Conservation (phyloP, 352 stramenopile species). For the Globisporangium iwayamae region DNA sequence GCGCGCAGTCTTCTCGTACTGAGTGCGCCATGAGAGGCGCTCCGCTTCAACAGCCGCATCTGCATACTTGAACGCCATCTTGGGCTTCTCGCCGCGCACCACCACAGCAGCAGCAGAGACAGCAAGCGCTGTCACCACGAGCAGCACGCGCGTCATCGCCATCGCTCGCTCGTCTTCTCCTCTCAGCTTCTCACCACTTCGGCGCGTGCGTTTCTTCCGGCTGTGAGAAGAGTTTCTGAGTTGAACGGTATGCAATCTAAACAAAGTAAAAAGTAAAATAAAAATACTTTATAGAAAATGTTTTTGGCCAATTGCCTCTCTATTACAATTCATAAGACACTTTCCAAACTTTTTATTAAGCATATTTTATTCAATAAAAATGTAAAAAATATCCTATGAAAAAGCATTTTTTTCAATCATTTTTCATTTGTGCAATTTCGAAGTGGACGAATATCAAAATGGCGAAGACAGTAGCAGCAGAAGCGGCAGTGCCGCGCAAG, state of each 20-base stretch:
- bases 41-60: background rate
- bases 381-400: too few relatives aligned
- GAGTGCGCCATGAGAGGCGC: slow-evolving; percentile 2
- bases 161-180: background rate
- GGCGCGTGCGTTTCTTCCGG: too few relatives aligned
- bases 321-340: too few relatives aligned
- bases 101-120: background rate
- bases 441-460: background rate
- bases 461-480: background rate
- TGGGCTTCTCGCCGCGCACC: background rate
- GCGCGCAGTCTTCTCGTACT: slow-evolving; percentile 1
- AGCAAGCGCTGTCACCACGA: background rate
- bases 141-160: background rate
- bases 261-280: too few relatives aligned
- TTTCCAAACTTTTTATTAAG: too few relatives aligned
- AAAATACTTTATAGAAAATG: too few relatives aligned
- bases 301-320: too few relatives aligned
- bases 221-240: too few relatives aligned
- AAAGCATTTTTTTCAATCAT: too few relatives aligned
- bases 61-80: background rate
- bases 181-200: too few relatives aligned
- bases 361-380: too few relatives aligned
- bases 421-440: background rate
- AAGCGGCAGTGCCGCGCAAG: slow-evolving; percentile 18
- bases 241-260: too few relatives aligned